These are phyloP conservation scores for Arthroderma sp. DNA, from an alignment of 2,329 filamentous ascomycete species.

Conservation along the genomic window DNA sequence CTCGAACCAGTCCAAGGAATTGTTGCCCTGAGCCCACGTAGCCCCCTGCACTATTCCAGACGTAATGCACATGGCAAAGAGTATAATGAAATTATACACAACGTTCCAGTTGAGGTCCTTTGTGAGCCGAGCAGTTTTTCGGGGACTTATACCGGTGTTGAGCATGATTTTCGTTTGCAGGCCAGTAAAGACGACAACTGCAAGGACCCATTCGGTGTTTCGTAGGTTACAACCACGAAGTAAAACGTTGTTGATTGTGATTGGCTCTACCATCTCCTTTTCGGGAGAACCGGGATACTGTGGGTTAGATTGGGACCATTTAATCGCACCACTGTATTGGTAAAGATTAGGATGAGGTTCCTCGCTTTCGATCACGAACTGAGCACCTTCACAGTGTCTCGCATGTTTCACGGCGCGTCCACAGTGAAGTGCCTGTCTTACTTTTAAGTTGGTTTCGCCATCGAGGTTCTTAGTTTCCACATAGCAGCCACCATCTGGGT, in stretches of 20 bases:
- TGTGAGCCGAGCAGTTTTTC: conserved; percentile 81
- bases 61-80: conserved; percentile 79
- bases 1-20: conserved; percentile 71
- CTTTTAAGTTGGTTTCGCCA: conserved; percentile 94
- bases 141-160: conserved; percentile 90
- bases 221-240: conserved; percentile 85
- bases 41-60: conserved; percentile 75
- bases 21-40: conserved; percentile 62
- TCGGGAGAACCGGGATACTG: conserved; percentile 50
- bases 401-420: conserved; percentile 75
- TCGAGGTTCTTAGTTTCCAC: conserved; percentile 98
- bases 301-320: conserved; percentile 65
- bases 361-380: conserved; percentile 85
- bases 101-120: conserved; percentile 96
- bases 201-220: conserved; percentile 93
- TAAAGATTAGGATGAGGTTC: conserved; percentile 87
- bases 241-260: conserved; percentile 89
- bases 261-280: conserved; percentile 77
- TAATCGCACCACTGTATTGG: conserved; percentile 79
- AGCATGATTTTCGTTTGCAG: conserved; percentile 99
- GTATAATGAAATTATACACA: conserved; percentile 85
- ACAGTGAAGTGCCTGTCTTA: conserved; percentile 79
- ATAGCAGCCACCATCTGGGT: conserved; percentile 87
- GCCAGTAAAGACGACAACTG: conserved; percentile 86
- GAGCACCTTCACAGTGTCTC: conserved; percentile 76